Base-by-base conservation (phyloP, 2,329 filamentous ascomycete genomes). In the Monilinia vaccinii-corymbosi region DNA sequence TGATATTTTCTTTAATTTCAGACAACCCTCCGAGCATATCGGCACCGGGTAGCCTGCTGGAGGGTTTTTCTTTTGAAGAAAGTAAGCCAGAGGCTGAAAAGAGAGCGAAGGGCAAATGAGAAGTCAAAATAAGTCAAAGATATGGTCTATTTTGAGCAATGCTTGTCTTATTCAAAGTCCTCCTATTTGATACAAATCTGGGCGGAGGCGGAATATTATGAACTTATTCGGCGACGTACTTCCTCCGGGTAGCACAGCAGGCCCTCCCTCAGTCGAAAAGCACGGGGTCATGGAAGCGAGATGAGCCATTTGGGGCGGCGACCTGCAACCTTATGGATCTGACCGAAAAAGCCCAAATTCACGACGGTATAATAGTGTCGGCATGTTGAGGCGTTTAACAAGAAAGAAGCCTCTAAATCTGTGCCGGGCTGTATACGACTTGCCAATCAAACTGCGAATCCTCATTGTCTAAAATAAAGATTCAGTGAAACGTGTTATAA, bases 41-140 rank as follows among this genome's bases (percentile, higher is more conserved):
- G 28, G 58, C 61, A 9, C 61, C 61, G 4, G 62, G 56, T 64
- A 67, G 2, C 56, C 60, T 60, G 46, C 10, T 3, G 65, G 65
- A 1, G 63, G 65, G 51, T 78, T 70, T n/a, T 55, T 59, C 31
- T 16, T 32, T 18, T 1, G n/a, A 11, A 23, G 38, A 53, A 44
- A 32, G 4, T 5, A 34, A 55, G n/a, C 2, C 7, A 31, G n/a
- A 32, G 25, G 32, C 32, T 28, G 23, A 16, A 34, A 44, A 10
- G 13, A 21, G n/a, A 18, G 28, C 18, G 18, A 49, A 34, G 13
- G 3, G 2, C 18, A 49, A 48, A 49, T 10, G 28, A 11, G 25
- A 21, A n/a, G 44, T 53, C 11, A 23, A 44, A n/a, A 44, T 31
- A 53, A 10, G 28, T 32, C 42, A 16, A 55, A 16, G 38, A 31